phyloP scores from a whole-genome alignment of 805 yeast genomes.

The Hanseniaspora nectarophila region DNA sequence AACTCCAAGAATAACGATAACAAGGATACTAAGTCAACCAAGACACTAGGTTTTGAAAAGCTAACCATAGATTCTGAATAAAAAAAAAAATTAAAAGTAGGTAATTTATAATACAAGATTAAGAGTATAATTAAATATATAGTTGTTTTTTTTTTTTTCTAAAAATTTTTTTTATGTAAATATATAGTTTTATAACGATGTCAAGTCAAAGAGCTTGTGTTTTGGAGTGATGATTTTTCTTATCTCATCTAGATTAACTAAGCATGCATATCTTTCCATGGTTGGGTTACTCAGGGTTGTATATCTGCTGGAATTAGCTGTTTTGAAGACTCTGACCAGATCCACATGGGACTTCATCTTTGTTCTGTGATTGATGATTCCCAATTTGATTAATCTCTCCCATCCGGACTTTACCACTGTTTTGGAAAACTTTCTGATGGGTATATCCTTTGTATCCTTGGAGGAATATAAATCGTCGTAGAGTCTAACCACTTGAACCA shows the following conservation, averaged over 20 bases:
- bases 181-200: conserved; percentile 21
- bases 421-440: neutral
- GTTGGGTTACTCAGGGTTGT: conserved; percentile 30
- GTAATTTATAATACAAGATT: neutral
- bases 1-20: neutral
- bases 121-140: neutral
- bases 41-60: conserved; percentile 7
- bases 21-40: neutral
- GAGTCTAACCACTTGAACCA: neutral
- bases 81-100: neutral
- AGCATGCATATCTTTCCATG: conserved; percentile 40
- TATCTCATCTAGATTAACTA: conserved; percentile 42
- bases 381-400: conserved; percentile 53
- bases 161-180: neutral
- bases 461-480: neutral
- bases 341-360: conserved; percentile 35
- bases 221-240: conserved; percentile 26
- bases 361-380: conserved; percentile 39
- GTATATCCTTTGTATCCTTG: neutral
- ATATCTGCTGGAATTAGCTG: conserved; percentile 32
- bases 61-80: conserved; percentile 8
- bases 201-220: conserved; percentile 27
- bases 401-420: conserved; percentile 54
- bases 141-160: neutral
- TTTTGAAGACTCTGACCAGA: conserved; percentile 30